Evolutionary conservation across 2,329 filamentous ascomycete genomes (phyloP).

Genomic region (Fusarium tricinctum): DNA sequence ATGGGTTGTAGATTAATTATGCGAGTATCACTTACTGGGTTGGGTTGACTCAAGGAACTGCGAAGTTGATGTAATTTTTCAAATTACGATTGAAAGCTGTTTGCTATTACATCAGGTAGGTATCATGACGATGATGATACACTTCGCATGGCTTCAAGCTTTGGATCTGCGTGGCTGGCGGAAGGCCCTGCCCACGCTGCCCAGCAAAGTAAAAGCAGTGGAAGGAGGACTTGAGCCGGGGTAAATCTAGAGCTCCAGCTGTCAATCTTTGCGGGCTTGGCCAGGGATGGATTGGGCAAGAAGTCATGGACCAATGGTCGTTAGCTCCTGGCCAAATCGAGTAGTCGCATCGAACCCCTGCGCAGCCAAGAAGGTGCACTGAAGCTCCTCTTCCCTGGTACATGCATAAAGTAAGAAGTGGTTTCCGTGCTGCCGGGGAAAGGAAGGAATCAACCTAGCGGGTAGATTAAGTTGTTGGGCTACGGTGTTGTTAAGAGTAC

Average conservation of each 20-base stretch:
- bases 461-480: neutral
- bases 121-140: conserved; percentile 25
- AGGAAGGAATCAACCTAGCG: conserved; percentile 4
- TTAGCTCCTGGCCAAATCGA: conserved; percentile 47
- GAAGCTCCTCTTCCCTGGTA: conserved; percentile 20
- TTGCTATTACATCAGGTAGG: no score
- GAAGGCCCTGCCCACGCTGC: conserved; percentile 5
- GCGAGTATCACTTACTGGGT: neutral
- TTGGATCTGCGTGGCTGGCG: conserved; percentile 5
- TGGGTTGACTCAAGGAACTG: neutral
- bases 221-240: conserved; percentile 6
- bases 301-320: conserved; percentile 44
- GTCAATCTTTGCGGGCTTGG: conserved; percentile 39
- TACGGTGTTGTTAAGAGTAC: neutral
- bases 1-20: neutral
- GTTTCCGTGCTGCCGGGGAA: neutral
- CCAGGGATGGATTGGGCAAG: conserved; percentile 42
- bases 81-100: conserved; percentile 5
- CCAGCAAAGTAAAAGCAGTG: neutral
- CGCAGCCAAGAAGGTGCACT: conserved; percentile 20
- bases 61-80: neutral
- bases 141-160: conserved; percentile 20
- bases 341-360: conserved; percentile 48
- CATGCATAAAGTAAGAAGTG: conserved; percentile 28
- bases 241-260: conserved; percentile 34